Evolutionary conservation across 1,284 basidiomycete species (phyloP), one percentile per base, ranked within the genome.

Genomic region (Ganoderma boninense): DNA sequence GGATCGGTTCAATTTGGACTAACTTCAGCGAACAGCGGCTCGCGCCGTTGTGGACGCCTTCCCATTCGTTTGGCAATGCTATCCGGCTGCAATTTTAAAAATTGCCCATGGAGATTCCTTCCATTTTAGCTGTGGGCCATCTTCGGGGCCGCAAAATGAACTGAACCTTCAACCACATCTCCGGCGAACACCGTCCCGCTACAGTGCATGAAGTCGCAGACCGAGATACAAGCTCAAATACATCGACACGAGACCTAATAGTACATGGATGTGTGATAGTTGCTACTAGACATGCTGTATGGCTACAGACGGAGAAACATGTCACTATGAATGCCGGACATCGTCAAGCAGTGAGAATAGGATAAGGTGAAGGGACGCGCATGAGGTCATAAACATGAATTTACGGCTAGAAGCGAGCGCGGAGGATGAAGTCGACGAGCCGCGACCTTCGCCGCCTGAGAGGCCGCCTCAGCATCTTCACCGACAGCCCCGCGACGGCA

Each of bases 381-480:
- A 52, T 52, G 23, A 14, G 49, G 26, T 26, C 23, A 49, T 23
- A 23, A 49, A 10, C 10, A 23, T 5, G 23, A n/a, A 52, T 52
- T 11, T 23, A 26, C 29, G 3, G 4, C n/a, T 40, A 60, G 35
- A 23, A 60, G 57, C 35, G 32, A 10, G 57, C 10, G 35, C 35
- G 10, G 11, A 57, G 26, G 57, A 60, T 23, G 20, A 60, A 60
- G 35, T 23, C 32, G 35, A 40, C 35, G 18, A 60, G 35, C 8
- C 35, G 57, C 32, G 57, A 60, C 7, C 63, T 38, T 26, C 35
- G 32, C 38, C 49, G 35, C 35, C 63, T 26, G 7, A 64, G 49
- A n/a, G 49, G 52, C 52, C 54, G 35, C n/a, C 42, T 23, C n/a
- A 64, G 23, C 49, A 44, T 52, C 32, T 52, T 49, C n/a, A 54